Conservation (phyloP, 257 asterid species). For the Gentiana dahurica region DNA sequence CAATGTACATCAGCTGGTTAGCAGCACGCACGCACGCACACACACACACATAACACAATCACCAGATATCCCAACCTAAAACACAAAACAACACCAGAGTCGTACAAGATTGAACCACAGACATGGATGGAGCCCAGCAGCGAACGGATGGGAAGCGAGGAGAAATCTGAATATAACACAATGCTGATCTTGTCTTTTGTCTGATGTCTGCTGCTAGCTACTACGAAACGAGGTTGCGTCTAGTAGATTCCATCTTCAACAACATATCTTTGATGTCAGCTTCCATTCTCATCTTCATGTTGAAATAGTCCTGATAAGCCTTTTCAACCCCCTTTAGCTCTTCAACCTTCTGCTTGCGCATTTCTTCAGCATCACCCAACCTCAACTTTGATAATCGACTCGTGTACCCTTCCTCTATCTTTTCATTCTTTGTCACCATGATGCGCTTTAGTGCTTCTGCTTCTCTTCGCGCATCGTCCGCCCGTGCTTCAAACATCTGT, state of each 20-base stretch:
- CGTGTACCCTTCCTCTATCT: slow-evolving; percentile 66
- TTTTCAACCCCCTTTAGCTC: slow-evolving; percentile 67
- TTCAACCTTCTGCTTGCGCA: slow-evolving; percentile 75
- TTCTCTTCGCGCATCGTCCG: slow-evolving; percentile 88
- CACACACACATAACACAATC: not conserved
- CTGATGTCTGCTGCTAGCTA: too few relatives aligned
- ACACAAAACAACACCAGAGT: slow-evolving; percentile 14
- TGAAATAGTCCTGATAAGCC: slow-evolving; percentile 67
- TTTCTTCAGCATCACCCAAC: slow-evolving; percentile 80
- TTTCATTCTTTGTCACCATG: slow-evolving; percentile 48
- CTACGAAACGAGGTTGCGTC: slow-evolving; percentile 48
- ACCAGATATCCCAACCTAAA: too few relatives aligned
- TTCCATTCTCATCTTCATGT: slow-evolving; percentile 90
- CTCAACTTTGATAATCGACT: slow-evolving; percentile 58
- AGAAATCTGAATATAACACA: not conserved
- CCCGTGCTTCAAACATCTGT: slow-evolving; percentile 80
- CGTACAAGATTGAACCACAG: not conserved
- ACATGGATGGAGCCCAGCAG: not conserved
- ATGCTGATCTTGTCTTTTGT: slow-evolving; percentile 18
- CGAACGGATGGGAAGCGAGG: not conserved
- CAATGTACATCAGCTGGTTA: slow-evolving; percentile 43
- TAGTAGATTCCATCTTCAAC: slow-evolving; percentile 80
- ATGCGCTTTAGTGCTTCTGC: slow-evolving; percentile 77
- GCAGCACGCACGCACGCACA: slow-evolving; percentile 12
- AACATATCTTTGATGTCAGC: slow-evolving; percentile 74